A percentile compares a stretch with the other conserved stretches of the same genome.
phyloP scores from a whole-genome alignment of 2,329 filamentous ascomycete genomes.

The Dactylonectria macrodidyma region DNA sequence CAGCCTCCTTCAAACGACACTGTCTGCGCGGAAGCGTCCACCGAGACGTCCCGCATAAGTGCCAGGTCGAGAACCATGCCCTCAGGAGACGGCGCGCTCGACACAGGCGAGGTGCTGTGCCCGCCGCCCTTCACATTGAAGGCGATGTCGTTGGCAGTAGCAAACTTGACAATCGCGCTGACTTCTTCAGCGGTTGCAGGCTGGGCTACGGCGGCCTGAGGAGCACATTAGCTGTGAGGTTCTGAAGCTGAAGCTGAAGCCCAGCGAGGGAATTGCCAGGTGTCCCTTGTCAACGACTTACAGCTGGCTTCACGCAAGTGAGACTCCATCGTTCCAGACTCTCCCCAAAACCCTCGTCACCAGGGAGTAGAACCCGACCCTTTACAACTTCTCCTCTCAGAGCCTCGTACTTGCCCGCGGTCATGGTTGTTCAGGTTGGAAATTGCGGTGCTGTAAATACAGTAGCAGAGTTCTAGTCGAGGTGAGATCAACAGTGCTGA shows the following conservation, averaged over 20 bases:
- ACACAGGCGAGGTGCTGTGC: constrained; percentile 67
- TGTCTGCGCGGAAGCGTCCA: constrained; percentile 61
- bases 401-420: constrained; percentile 33
- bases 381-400: constrained; percentile 39
- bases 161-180: constrained; percentile 60
- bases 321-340: constrained; percentile 56
- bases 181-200: constrained; percentile 59
- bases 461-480: background rate
- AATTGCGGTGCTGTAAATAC: background rate
- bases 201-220: constrained; percentile 60
- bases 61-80: constrained; percentile 71
- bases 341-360: constrained; percentile 51
- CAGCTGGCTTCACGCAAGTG: constrained; percentile 55
- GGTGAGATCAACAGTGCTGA: background rate
- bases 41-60: constrained; percentile 63
- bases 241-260: background rate
- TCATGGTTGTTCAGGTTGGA: constrained; percentile 25
- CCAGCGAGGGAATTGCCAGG: background rate
- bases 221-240: background rate
- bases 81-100: constrained; percentile 58
- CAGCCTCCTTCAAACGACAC: constrained; percentile 67
- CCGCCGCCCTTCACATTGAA: constrained; percentile 70
- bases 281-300: constrained; percentile 21
- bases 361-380: constrained; percentile 52
- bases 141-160: constrained; percentile 59